Base-by-base conservation (phyloP, 2,329 filamentous ascomycete species). In the Microdochium trichocladiopsis region DNA sequence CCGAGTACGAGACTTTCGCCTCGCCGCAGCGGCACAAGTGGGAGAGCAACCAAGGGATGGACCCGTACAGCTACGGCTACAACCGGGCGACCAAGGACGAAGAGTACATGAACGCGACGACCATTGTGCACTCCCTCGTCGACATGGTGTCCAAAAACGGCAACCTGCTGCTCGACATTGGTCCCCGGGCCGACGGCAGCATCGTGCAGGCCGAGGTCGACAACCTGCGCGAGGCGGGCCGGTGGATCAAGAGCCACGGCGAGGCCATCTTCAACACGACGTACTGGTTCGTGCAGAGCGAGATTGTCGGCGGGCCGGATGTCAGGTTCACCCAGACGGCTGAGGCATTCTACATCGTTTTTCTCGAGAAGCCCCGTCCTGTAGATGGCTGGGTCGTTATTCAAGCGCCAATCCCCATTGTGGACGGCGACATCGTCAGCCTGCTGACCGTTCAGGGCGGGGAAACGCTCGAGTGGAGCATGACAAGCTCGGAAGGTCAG, bases 41-140 rank as follows among this genome's bases (percentile, higher is more conserved):
- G 80, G 81, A 84, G 64, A 75, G 67, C 41, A 84, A 76, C 63
- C 71, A 72, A 43, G 80, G 80, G 36, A 79, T 84, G 76, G 80
- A 84, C 57, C 80, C 80, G 0, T 83, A 72, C 58, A 74, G 69
- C 55, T 84, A 83, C 57, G 80, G 80, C 2, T 84, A 78, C 64
- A 83, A 84, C 60, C 68, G 74, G 6, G 78, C 78, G 1, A 84
- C 79, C 0, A 69, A 74, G 0, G 58, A 65, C 2, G 60, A 58
- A 1, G 68, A 66, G 10, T 82, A 82, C 60, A 77, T 83, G 72
- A 80, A 75, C 43, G 74, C 78, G 0, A 67, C 61, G 8, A 69
- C 64, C 0, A 68, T 83, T 23, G 67, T 83, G 0, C 64, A 66
- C 14, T 69, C 66, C 3, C 70, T 80, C 0, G 69, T 80, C 2